A percentile compares a stretch with the other conserved stretches of the same genome.
Evolutionary conservation across 1,284 basidiomycete genomes (phyloP).

Genomic region (Flammula alnicola): DNA sequence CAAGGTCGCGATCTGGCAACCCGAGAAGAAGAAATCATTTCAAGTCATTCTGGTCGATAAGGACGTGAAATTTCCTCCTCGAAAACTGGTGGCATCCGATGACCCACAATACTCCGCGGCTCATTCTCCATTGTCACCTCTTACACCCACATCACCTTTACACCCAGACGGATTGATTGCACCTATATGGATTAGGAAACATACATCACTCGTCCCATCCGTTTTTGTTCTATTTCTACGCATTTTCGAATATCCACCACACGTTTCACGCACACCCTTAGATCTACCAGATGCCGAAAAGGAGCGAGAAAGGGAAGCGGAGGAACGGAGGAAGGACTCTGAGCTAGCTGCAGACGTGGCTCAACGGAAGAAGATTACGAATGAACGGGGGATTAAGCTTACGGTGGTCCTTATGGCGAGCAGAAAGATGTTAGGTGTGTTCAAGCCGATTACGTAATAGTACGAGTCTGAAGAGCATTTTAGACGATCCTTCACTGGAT

Average conservation of each 20-base stretch:
- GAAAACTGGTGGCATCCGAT: constrained; percentile 72
- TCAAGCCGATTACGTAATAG: constrained; percentile 7
- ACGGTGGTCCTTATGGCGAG: constrained; percentile 95
- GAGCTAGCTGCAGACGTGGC: constrained; percentile 82
- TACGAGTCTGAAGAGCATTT: constrained; percentile 1
- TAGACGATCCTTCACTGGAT: constrained; percentile 87
- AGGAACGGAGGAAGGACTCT: constrained; percentile 75
- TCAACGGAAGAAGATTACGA: constrained; percentile 75
- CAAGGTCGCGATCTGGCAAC: constrained; percentile 66
- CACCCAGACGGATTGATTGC: constrained; percentile 95
- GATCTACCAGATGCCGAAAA: constrained; percentile 55
- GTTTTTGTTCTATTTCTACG: constrained; percentile 92
- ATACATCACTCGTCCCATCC: constrained; percentile 87
- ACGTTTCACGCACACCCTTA: constrained; percentile 51
- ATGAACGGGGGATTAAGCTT: constrained; percentile 90
- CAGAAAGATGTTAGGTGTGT: constrained; percentile 78
- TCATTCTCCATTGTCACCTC: constrained; percentile 90
- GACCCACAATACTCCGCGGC: constrained; percentile 54
- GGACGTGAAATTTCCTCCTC: constrained; percentile 83
- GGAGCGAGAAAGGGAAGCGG: constrained; percentile 60
- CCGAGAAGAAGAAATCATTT: constrained; percentile 73
- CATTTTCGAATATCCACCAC: constrained; percentile 68
- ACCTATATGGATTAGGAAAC: constrained; percentile 97
- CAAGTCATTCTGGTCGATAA: constrained; percentile 84
- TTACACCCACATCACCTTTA: constrained; percentile 86